A percentile compares a stretch with the other conserved stretches of the same genome.
These are phyloP conservation scores for Physcia stellaris DNA, from an alignment of 495 filamentous ascomycete genomes.

Conservation along the genomic window DNA sequence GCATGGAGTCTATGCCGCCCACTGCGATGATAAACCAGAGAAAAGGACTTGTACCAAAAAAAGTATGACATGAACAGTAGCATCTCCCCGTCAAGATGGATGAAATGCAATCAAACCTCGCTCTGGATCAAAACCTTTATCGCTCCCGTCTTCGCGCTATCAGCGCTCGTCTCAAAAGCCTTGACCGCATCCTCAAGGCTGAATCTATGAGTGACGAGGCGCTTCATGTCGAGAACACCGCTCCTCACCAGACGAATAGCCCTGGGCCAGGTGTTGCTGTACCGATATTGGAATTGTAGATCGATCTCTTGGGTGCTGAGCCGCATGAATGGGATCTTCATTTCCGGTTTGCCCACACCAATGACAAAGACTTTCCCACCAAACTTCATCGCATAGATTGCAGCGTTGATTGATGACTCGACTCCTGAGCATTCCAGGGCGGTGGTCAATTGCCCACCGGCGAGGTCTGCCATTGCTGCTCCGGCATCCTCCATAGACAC, in stretches of 20 bases:
- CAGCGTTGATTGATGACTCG: slow-evolving; percentile 72
- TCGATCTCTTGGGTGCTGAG: slow-evolving; percentile 83
- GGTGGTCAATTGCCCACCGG: slow-evolving; percentile 50
- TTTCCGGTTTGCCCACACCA: slow-evolving; percentile 86
- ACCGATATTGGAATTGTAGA: slow-evolving; percentile 90
- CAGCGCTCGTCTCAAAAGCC: slow-evolving; percentile 74
- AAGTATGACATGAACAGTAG: too few relatives aligned
- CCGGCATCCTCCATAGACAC: slow-evolving; percentile 57
- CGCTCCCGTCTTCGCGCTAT: slow-evolving; percentile 71
- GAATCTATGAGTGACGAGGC: slow-evolving; percentile 80
- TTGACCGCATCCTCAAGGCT: slow-evolving; percentile 71
- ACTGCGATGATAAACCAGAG: too few relatives aligned
- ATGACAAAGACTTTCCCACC: slow-evolving; percentile 91
- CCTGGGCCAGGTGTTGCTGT: slow-evolving; percentile 87
- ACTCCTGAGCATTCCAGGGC: slow-evolving; percentile 85
- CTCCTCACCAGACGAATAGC: slow-evolving; percentile 79
- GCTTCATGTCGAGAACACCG: slow-evolving; percentile 63
- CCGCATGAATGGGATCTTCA: slow-evolving; percentile 87
- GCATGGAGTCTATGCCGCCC: too few relatives aligned
- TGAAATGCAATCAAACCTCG: slow-evolving; percentile 19
- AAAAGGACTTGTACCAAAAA: too few relatives aligned
- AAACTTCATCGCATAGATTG: slow-evolving; percentile 81
- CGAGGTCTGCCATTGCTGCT: slow-evolving; percentile 42
- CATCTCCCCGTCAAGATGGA: too few relatives aligned
- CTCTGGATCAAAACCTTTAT: slow-evolving; percentile 91